Percentiles rank a stretch among this genome's conserved stretches.
Evolutionary conservation across 306 rosid species (phyloP).

Genomic region (cucumber (Cucumis sativus)): DNA sequence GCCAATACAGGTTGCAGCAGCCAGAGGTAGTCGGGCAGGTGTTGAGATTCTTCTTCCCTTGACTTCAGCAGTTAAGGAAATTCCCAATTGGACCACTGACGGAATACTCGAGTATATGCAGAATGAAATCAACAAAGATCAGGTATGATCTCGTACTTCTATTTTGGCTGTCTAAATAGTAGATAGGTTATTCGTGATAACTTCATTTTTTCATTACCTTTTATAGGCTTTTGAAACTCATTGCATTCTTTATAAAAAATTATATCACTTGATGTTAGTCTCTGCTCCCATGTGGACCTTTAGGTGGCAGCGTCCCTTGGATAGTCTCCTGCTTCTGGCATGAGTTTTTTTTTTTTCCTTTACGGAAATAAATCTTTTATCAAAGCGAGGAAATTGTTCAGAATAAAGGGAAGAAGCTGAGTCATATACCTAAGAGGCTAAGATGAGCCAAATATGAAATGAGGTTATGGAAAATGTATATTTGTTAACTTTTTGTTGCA

Average conservation of each 20-base stretch:
- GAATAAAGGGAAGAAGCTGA: not conserved
- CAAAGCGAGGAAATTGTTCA: not conserved
- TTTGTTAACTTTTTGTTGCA: not conserved
- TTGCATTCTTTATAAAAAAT: not conserved
- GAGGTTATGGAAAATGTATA: not conserved
- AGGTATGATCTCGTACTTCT: constrained; percentile 24
- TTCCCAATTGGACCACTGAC: constrained; percentile 72
- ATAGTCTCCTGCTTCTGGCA: not conserved
- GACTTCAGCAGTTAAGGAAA: constrained; percentile 44
- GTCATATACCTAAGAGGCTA: not conserved
- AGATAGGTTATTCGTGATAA: not conserved
- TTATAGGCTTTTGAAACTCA: not conserved
- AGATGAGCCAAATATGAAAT: not conserved
- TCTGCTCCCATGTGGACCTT: not conserved
- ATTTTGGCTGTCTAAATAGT: not conserved
- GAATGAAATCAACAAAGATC: constrained; percentile 43
- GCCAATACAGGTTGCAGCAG: constrained; percentile 77
- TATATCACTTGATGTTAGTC: not conserved
- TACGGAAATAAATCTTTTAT: not conserved
- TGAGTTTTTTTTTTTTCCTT: not conserved
- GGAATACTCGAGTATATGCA: constrained; percentile 58
- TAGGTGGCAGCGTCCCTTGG: not conserved
- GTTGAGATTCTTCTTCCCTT: constrained; percentile 71
- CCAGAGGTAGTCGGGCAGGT: constrained; percentile 45
- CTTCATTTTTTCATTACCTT: not conserved